A percentile compares a stretch with the other conserved stretches of the same genome.
phyloP scores from a whole-genome alignment of 495 filamentous ascomycete species.

The Lasiosphaeria ovina region DNA sequence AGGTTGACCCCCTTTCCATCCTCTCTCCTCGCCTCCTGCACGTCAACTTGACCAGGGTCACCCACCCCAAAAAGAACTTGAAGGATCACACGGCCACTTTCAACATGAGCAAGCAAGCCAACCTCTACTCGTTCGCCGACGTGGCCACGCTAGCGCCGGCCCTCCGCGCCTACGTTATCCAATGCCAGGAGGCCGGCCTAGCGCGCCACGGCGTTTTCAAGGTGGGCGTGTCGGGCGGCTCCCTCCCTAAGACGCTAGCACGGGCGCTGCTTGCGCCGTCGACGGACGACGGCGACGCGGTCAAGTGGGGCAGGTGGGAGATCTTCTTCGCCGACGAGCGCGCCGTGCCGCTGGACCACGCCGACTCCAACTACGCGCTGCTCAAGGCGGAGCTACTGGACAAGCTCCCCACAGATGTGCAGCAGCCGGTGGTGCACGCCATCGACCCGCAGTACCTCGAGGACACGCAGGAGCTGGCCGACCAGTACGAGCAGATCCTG shows the following conservation, averaged over 20 bases:
- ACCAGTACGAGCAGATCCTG: slow-evolving; percentile 87
- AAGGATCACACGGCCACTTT: not conserved
- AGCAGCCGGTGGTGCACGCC: slow-evolving; percentile 68
- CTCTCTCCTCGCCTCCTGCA: not conserved
- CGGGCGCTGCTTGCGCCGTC: slow-evolving; percentile 67
- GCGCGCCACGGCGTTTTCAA: slow-evolving; percentile 81
- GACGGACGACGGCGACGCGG: slow-evolving; percentile 57
- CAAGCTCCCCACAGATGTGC: slow-evolving; percentile 70
- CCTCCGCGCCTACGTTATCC: slow-evolving; percentile 77
- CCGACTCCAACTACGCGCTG: slow-evolving; percentile 90
- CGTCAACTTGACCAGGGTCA: not conserved
- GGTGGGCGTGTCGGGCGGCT: slow-evolving; percentile 90
- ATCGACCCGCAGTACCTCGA: slow-evolving; percentile 72
- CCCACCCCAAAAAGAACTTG: not conserved
- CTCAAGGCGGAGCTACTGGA: slow-evolving; percentile 82
- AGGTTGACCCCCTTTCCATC: no score
- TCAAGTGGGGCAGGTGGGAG: slow-evolving; percentile 86
- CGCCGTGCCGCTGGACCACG: slow-evolving; percentile 83
- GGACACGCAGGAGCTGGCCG: slow-evolving; percentile 87
- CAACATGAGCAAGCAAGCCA: slow-evolving; percentile 70
- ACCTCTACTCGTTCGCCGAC: slow-evolving; percentile 77
- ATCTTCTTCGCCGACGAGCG: slow-evolving; percentile 99
- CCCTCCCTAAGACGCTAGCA: slow-evolving; percentile 82
- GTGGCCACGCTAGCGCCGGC: slow-evolving; percentile 65
- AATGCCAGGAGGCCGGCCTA: slow-evolving; percentile 73